Percentiles rank a stretch among this genome's conserved stretches.
Conservation (phyloP, 768 basidiomycete species). For the Suillus americanus region DNA sequence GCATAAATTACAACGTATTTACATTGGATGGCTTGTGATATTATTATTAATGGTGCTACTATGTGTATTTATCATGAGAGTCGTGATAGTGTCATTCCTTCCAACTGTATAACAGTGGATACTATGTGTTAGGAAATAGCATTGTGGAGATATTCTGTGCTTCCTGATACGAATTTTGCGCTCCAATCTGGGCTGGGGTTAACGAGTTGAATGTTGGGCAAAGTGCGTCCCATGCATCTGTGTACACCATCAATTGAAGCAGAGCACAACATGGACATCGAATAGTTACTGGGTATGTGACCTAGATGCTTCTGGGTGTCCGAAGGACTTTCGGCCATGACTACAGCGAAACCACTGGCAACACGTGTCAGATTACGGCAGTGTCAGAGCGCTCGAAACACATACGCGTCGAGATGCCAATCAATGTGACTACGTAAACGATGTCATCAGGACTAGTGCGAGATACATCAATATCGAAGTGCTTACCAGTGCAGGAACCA, state of each 20-base stretch:
- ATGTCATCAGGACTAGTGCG: background rate
- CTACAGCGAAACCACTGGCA: conserved; percentile 3
- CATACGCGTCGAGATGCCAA: conserved; percentile 47
- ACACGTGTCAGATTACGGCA: conserved; percentile 1
- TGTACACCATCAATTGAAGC: background rate
- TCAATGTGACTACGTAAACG: conserved; percentile 44
- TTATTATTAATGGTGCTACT: background rate
- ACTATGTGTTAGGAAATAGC: too few species aligned
- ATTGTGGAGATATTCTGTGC: conserved; percentile 17
- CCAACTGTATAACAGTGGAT: background rate
- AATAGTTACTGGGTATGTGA: background rate
- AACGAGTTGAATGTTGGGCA: conserved; percentile 26
- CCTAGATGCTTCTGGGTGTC: background rate
- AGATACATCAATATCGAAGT: background rate
- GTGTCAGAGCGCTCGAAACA: background rate
- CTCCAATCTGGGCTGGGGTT: conserved; percentile 21
- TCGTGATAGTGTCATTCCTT: background rate
- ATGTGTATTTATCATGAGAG: background rate
- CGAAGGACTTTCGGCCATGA: conserved; percentile 6
- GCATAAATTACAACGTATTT: background rate
- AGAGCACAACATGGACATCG: background rate
- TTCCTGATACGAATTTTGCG: conserved; percentile 15
- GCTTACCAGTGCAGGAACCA: conserved; percentile 47
- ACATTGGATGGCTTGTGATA: background rate
- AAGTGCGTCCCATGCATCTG: conserved; percentile 26